Base-by-base conservation (phyloP, 1,284 basidiomycete genomes). In the Lentinus polychrous region DNA sequence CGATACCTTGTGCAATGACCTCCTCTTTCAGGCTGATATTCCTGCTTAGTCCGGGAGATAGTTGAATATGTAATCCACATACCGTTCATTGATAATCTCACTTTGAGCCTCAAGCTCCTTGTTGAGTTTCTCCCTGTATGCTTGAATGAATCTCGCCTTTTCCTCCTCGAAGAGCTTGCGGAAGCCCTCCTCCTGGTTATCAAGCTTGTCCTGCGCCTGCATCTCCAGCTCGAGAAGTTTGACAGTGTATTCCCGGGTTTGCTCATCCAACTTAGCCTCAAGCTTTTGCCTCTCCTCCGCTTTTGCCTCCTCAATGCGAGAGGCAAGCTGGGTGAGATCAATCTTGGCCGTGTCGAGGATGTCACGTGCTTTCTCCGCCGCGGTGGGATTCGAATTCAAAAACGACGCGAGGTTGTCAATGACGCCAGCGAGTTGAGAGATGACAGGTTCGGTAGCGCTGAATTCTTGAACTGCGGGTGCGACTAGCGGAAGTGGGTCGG, bases 1-100 rank as follows among this genome's bases (percentile, higher is more conserved):
- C 95, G 58, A 99, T 93, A 18, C 94, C 95, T 66, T 98, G 94
- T 3, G 93, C 87, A 42, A 98, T 80, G 50, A 99, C 93, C 65
- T 96, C 94, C 64, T 96, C 91, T 64, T 88, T 91, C 54, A 99
- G 76, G 41, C 94, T 94, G 53, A 3, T 4, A 18, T 32, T 42
- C 22, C 48, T 32, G 17, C 44, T 18, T 8, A 23, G 18, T 43
- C 31, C 33, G 15, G 36, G 35, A 39, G 1, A 22, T 15, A 10
- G 5, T 2, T 20, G 5, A 31, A 14, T 3, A 20, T 15, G 8
- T 14, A 39, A 17, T 17, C 11, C 8, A 57, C 79, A 55, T 57
- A 93, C 90, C 92, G 80, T 68, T 95, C 82, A 64, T 98, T 94
- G 67, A 99, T 96, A 57, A 96, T 79, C 61, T 93, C 86, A 45